phyloP scores from a whole-genome alignment of 257 asterid genomes.

The Coffea eugenioides region DNA sequence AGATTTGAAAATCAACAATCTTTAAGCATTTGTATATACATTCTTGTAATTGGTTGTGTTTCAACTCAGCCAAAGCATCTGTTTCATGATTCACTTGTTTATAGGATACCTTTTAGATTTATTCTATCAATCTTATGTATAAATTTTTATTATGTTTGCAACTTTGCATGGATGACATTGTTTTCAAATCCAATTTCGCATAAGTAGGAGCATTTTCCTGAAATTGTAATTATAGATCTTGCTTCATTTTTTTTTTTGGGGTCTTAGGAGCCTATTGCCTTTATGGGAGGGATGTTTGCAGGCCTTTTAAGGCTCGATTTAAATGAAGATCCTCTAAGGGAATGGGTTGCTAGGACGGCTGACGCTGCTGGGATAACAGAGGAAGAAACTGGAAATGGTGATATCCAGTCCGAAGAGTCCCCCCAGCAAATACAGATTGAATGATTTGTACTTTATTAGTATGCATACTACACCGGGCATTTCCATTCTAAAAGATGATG shows the following conservation, averaged over 20 bases:
- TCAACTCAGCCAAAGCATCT: no score
- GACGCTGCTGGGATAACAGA: slow-evolving; percentile 64
- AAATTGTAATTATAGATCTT: no score
- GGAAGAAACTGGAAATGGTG: slow-evolving; percentile 35
- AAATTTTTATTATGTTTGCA: no score
- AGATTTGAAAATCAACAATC: no score
- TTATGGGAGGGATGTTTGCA: slow-evolving; percentile 83
- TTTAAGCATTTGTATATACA: no score
- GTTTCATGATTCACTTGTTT: no score
- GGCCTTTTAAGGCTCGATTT: slow-evolving; percentile 83
- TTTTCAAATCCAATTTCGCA: no score
- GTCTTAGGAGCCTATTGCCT: slow-evolving; percentile 80
- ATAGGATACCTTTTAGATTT: no score
- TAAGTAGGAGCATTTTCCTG: no score
- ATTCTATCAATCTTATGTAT: no score
- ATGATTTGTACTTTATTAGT: slow-evolving; percentile 19
- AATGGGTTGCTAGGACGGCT: slow-evolving; percentile 74
- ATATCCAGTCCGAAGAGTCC: slow-evolving; percentile 36
- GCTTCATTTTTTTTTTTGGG: background rate
- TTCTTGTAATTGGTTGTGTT: no score
- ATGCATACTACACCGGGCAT: background rate
- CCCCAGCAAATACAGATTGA: slow-evolving; percentile 67
- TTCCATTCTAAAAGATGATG: background rate
- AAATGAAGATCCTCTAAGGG: slow-evolving; percentile 80
- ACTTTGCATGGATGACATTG: no score